These are phyloP conservation scores for Fraxinus albicans DNA, from an alignment of 305 asterid genomes.

Conservation along the genomic window DNA sequence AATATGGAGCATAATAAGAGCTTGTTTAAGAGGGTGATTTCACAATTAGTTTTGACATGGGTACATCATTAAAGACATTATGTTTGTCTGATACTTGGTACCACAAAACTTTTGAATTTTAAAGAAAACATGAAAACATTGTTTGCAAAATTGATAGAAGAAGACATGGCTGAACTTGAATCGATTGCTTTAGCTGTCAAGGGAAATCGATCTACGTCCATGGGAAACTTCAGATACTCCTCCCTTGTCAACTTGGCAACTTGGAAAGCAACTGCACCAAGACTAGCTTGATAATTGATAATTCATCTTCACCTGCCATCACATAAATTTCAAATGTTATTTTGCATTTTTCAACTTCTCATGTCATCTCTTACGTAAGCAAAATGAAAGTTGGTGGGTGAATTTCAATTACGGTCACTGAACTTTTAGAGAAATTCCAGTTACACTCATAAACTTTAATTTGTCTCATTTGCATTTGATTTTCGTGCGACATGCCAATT, in stretches of 20 bases:
- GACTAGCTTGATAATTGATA: neutral
- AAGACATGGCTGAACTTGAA: slow-evolving; percentile 56
- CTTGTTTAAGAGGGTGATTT: slow-evolving; percentile 36
- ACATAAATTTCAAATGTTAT: too few relatives aligned
- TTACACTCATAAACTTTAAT: too few relatives aligned
- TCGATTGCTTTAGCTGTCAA: slow-evolving; percentile 39
- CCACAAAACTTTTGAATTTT: slow-evolving; percentile 49
- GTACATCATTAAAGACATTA: slow-evolving; percentile 52
- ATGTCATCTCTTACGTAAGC: neutral
- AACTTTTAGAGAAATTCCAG: neutral
- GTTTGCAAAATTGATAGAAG: slow-evolving; percentile 37
- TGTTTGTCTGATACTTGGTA: slow-evolving; percentile 55
- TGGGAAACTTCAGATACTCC: slow-evolving; percentile 55
- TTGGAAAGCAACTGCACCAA: slow-evolving; percentile 38
- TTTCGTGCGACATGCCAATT: neutral
- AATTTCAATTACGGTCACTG: neutral
- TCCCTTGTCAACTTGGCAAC: slow-evolving; percentile 35
- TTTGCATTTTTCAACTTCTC: neutral
- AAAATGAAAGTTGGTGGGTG: neutral
- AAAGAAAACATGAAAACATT: slow-evolving; percentile 54
- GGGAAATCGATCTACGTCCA: too few relatives aligned
- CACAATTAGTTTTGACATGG: slow-evolving; percentile 55
- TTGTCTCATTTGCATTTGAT: neutral
- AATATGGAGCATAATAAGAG: slow-evolving; percentile 52
- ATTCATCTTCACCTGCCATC: too few relatives aligned